Evolutionary conservation across 352 stramenopile species (phyloP), one percentile per base, ranked within the genome.

Genomic region (Pythium sukuiense): DNA sequence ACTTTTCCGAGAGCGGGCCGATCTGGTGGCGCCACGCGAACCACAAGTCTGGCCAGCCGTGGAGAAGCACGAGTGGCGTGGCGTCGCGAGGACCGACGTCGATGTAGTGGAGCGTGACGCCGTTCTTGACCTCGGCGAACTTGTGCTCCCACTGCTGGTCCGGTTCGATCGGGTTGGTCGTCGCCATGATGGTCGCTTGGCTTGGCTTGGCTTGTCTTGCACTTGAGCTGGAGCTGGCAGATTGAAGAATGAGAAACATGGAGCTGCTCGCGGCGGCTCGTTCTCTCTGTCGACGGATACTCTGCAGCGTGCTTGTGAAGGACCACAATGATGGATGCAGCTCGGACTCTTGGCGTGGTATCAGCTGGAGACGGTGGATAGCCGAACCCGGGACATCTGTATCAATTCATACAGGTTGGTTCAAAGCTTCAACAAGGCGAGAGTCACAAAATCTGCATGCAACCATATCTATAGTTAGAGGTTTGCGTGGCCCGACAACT

Each of bases 1-100:
- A 88, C 32, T 70, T 81, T n/a, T 76, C 37, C 11, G 72, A 73
- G 52, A 90, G 66, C 5, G 68, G 70, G 14, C 69, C 65, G 57
- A 89, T 81, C 69, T 88, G 79, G 53, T 89, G 69, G 71, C 78
- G 71, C 79, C 81, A 88, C 30, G 69, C 80, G 43, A 85, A 87
- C 74, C 77, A 84, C 5, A 89, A 57, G 26, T 90, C 81, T 14
- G 79, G 81, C 69, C 77, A 90, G n/a, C 79, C 81, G 26, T 90
- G 81, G 54, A 87, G 35, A 54, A 90, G 77, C 60, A 90, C 77
- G 29, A 90, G 46, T 7, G 77, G 74, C 35, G 73, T 67, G 8
- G 52, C 76, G 70, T 88, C 76, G 8, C 67, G 65, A 2, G 72
- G 76, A 16, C 78, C 77, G 24, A 76, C 77, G 6, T 87, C 78